phyloP scores from a whole-genome alignment of 306 rosid genomes.

The Alnus rubra region DNA sequence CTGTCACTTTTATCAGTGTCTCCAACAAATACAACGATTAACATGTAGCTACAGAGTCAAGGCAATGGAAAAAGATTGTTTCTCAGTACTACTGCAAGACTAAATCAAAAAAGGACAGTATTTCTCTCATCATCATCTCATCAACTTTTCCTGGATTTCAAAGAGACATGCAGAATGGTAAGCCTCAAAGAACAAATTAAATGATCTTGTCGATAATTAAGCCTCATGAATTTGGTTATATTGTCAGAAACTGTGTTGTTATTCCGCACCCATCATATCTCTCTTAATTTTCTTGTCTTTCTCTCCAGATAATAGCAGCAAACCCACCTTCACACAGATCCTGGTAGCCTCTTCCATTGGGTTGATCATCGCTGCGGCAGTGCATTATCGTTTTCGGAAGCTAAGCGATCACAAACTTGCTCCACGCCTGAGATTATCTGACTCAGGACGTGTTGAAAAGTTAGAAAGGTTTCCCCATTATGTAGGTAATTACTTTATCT shows the following conservation, averaged over 20 bases:
- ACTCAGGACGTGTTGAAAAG: slow-evolving; percentile 48
- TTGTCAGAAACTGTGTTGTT: too few species aligned
- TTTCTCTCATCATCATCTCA: slow-evolving; percentile 11
- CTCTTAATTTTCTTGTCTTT: background rate
- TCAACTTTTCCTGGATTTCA: slow-evolving; percentile 28
- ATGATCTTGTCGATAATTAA: background rate
- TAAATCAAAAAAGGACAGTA: slow-evolving; percentile 14
- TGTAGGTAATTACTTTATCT: slow-evolving; percentile 59
- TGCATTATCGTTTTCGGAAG: slow-evolving; percentile 56
- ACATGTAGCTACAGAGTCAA: slow-evolving; percentile 24
- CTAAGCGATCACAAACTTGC: slow-evolving; percentile 53
- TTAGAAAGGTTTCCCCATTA: slow-evolving; percentile 84
- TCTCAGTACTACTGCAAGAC: slow-evolving; percentile 20
- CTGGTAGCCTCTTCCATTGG: slow-evolving; percentile 66
- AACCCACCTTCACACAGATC: slow-evolving; percentile 60
- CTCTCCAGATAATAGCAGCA: slow-evolving; percentile 46
- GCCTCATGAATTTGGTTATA: background rate
- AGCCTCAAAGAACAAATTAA: background rate
- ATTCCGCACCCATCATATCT: background rate
- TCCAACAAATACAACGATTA: slow-evolving; percentile 18
- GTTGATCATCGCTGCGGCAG: slow-evolving; percentile 55
- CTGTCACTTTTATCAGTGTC: slow-evolving; percentile 23
- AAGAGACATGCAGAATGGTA: slow-evolving; percentile 64
- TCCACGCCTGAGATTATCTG: slow-evolving; percentile 56
- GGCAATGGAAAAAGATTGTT: slow-evolving; percentile 26